A percentile compares a stretch with the other conserved stretches of the same genome.
phyloP scores from a whole-genome alignment of 768 basidiomycete species.

The Candolleomyces eurysporus region DNA sequence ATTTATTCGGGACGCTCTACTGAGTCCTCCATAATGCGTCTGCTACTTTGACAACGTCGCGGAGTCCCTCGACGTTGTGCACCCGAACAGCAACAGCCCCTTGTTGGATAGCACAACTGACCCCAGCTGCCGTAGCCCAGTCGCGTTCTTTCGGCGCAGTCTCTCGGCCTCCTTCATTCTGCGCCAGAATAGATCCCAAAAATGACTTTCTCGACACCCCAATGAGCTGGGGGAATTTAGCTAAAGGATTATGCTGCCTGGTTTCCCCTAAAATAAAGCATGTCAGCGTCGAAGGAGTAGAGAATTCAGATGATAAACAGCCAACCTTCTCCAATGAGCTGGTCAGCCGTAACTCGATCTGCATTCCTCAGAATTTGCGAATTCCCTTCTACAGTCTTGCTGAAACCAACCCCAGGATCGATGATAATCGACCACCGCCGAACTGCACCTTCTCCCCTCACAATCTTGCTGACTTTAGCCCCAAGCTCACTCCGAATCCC shows the following conservation, averaged over 20 bases:
- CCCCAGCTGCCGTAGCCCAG: conserved; percentile 79
- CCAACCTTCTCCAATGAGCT: conserved; percentile 27
- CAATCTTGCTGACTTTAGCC: conserved; percentile 57
- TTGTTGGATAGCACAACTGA: conserved; percentile 73
- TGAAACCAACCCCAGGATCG: conserved; percentile 95
- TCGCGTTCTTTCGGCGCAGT: conserved; percentile 65
- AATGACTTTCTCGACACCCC: conserved; percentile 86
- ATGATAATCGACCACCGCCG: conserved; percentile 85
- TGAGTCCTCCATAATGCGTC: conserved; percentile 51
- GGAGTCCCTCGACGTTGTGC: conserved; percentile 74
- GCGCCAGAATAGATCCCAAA: conserved; percentile 62
- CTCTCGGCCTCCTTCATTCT: conserved; percentile 47
- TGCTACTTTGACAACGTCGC: conserved; percentile 69
- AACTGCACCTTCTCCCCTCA: conserved; percentile 69
- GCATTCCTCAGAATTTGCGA: conserved; percentile 59
- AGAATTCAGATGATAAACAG: too few relatives aligned
- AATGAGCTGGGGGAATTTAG: conserved; percentile 65
- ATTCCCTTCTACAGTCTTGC: conserved; percentile 79
- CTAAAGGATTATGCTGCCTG: conserved; percentile 44
- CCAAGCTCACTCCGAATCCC: conserved; percentile 76
- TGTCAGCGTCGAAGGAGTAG: conserved; percentile 5
- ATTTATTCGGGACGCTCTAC: neutral
- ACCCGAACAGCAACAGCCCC: conserved; percentile 74
- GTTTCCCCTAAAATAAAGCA: conserved; percentile 10
- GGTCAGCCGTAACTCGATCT: conserved; percentile 44